phyloP scores from a whole-genome alignment of 2,329 filamentous ascomycete species.

The Ustulina deusta region DNA sequence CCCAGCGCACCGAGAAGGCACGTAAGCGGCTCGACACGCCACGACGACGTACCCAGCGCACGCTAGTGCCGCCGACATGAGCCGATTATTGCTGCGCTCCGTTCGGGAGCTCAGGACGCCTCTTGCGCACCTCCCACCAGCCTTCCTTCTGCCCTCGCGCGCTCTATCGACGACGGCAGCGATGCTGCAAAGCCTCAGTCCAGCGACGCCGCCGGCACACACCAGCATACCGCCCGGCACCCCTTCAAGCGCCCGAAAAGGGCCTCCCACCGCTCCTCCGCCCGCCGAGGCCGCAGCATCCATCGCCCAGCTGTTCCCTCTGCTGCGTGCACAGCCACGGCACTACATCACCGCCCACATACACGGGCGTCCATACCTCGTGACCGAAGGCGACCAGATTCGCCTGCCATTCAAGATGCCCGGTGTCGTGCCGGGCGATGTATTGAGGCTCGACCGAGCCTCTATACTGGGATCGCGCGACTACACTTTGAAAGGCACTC shows the following conservation, averaged over 20 bases:
- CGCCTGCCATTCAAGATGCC: conserved; percentile 85
- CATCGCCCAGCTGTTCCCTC: conserved; percentile 68
- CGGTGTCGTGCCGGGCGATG: conserved; percentile 81
- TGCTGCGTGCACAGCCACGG: conserved; percentile 76
- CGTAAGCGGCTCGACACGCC: neutral
- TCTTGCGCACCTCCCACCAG: conserved; percentile 59
- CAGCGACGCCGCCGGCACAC: conserved; percentile 49
- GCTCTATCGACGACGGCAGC: conserved; percentile 51
- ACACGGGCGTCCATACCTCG: conserved; percentile 82
- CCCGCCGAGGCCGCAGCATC: conserved; percentile 65
- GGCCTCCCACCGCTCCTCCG: conserved; percentile 25
- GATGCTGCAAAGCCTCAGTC: conserved; percentile 47
- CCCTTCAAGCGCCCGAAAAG: neutral
- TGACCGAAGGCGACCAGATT: conserved; percentile 79
- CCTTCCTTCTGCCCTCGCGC: conserved; percentile 64
- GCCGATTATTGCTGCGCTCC: conserved; percentile 72
- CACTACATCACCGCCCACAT: conserved; percentile 87
- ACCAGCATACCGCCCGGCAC: conserved; percentile 30
- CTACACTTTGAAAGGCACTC: conserved; percentile 84
- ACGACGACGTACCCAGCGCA: neutral
- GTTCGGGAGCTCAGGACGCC: conserved; percentile 69
- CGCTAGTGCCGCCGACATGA: conserved; percentile 56
- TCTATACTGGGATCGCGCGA: conserved; percentile 86
- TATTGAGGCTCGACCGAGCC: conserved; percentile 88
- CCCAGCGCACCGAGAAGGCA: neutral